Base-by-base conservation (phyloP, 2,329 filamentous ascomycete genomes). In the Ascochyta fabae region DNA sequence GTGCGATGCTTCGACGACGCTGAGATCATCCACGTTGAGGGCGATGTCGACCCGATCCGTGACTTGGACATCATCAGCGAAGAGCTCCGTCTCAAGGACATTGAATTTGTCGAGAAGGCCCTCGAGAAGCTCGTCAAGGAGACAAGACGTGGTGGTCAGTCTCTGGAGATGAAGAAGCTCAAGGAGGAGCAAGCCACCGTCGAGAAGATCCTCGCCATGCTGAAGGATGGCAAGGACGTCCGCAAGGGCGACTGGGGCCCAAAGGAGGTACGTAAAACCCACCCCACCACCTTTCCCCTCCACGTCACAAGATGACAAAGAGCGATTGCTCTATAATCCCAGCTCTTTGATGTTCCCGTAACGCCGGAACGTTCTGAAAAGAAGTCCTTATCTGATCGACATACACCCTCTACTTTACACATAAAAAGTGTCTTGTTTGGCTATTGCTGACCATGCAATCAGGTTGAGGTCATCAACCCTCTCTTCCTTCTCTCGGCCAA, bases 1-100 rank as follows among this genome's bases (percentile, higher is more conserved):
- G 93, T 97, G 34, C 88, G 93, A 70, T 96, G 91, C 81, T 97
- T 99, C 80, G 96, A 99, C 75, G 95, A 99, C 83, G 95, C 94
- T 57, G 95, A 99, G 81, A 99, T 99, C 72, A 98, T 97, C 70
- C 95, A 99, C 85, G 93, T 99, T 65, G 96, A 99, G 84, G 96
- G 95, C 76, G 95, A 99, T 71, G 96, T 99, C 69, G 91, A 99
- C 80, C 96, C 95, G 31, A 86, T 90, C 58, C 89, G 95, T 74
- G 95, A 99, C 83, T 80, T 99, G 67, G 90, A 92, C 73, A 99
- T 99, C 77, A 98, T 99, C 80, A 92, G 88, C 77, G 93, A 98
- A 75, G 95, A 99, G 81, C 83, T 99, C 73, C 88, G 94, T 61
- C 88, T 97, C 78, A 99, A 99, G 83, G 95, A 99, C 79, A 97